Percentiles rank a stretch among this genome's conserved stretches.
These are phyloP conservation scores for Clonostachys rhizophaga DNA, from an alignment of 2,329 filamentous ascomycete species.

Conservation along the genomic window DNA sequence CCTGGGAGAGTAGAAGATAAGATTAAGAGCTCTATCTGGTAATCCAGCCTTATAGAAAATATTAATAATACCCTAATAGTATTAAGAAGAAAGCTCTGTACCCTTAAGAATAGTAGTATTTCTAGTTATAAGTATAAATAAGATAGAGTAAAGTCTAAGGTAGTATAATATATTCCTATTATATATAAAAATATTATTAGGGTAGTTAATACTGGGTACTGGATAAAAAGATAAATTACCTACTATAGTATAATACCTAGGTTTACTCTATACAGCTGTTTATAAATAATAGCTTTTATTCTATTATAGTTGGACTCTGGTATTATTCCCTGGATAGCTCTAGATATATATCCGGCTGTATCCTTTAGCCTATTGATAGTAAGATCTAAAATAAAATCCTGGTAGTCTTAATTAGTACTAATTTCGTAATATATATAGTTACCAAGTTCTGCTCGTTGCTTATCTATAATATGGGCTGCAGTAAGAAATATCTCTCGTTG, in stretches of 20 bases:
- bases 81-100: conserved; percentile 59
- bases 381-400: conserved; percentile 19
- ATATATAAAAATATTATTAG: not conserved
- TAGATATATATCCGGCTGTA: conserved; percentile 23
- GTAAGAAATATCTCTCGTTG: conserved; percentile 59
- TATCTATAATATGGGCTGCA: conserved; percentile 53
- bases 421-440: conserved; percentile 44
- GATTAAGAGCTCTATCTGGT: conserved; percentile 65
- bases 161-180: conserved; percentile 1
- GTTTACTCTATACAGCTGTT: conserved; percentile 19
- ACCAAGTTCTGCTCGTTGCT: conserved; percentile 46
- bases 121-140: conserved; percentile 53
- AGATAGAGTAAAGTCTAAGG: not conserved
- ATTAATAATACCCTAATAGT: conserved; percentile 52
- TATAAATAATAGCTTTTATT: conserved; percentile 50
- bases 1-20: conserved; percentile 57
- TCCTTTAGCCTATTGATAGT: conserved; percentile 22
- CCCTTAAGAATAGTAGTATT: conserved; percentile 69
- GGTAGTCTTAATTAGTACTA: conserved; percentile 11
- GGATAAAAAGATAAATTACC: conserved; percentile 3
- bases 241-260: conserved; percentile 21
- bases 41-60: conserved; percentile 67
- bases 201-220: not conserved
- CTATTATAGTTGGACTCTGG: conserved; percentile 12
- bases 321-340: conserved; percentile 15